These are phyloP conservation scores for Karstenula rhodostoma DNA, from an alignment of 2,329 filamentous ascomycete genomes.

Conservation along the genomic window DNA sequence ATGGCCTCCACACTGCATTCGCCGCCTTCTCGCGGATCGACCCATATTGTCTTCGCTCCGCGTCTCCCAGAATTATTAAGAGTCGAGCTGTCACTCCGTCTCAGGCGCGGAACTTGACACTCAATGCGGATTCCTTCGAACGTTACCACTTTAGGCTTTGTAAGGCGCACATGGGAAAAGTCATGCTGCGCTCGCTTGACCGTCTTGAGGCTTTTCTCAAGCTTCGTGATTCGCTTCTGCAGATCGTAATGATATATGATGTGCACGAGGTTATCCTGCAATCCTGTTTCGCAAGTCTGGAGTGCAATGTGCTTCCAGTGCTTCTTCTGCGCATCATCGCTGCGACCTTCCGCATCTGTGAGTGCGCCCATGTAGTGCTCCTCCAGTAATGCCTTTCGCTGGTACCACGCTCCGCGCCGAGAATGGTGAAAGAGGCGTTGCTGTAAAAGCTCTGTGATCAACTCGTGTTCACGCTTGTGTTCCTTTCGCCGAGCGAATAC, in stretches of 20 bases:
- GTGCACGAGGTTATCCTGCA: slow-evolving; percentile 90
- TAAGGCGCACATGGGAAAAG: slow-evolving; percentile 84
- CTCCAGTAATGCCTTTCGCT: slow-evolving; percentile 90
- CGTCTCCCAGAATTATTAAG: slow-evolving; percentile 48
- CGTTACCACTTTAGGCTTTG: slow-evolving; percentile 76
- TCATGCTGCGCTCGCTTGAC: slow-evolving; percentile 89
- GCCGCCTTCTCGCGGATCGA: slow-evolving; percentile 75
- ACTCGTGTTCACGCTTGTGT: slow-evolving; percentile 76
- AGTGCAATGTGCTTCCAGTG: slow-evolving; percentile 82
- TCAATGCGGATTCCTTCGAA: slow-evolving; percentile 82
- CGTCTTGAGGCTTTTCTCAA: slow-evolving; percentile 84
- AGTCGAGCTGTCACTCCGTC: slow-evolving; percentile 38
- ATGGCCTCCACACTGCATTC: slow-evolving; percentile 93
- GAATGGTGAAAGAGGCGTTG: slow-evolving; percentile 88
- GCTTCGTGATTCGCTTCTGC: slow-evolving; percentile 90
- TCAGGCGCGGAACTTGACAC: slow-evolving; percentile 57
- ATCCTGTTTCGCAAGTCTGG: slow-evolving; percentile 81
- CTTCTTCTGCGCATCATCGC: slow-evolving; percentile 73
- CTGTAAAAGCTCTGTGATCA: slow-evolving; percentile 76
- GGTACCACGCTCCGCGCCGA: slow-evolving; percentile 90
- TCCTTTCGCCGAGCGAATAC: slow-evolving; percentile 84
- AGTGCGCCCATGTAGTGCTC: slow-evolving; percentile 85
- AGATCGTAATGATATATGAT: slow-evolving; percentile 93
- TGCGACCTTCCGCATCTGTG: slow-evolving; percentile 29
- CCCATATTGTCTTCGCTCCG: slow-evolving; percentile 82